Base-by-base conservation (phyloP, 345 rosid genomes). In the Angophora floribunda region DNA sequence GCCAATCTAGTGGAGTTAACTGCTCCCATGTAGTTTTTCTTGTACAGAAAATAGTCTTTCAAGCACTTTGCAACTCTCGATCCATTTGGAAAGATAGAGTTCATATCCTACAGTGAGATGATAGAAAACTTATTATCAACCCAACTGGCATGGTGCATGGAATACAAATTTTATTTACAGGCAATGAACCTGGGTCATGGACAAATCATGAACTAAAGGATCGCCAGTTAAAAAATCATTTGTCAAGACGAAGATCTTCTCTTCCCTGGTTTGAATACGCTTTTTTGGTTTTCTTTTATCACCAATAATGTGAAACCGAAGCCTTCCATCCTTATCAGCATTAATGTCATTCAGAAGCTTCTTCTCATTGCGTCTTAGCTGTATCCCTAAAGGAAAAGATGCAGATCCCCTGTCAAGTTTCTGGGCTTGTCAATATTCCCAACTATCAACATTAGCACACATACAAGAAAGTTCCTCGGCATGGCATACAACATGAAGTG, bases 201-300 rank as follows among this genome's bases (percentile, higher is more conserved):
- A 97, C 88, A 98, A 92, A 88, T 98, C 99, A 89, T 93, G 99
- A 90, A 93, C 91, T 84, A 93, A 94, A 89, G 99, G 99, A 92
- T 97, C 98, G 86, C 99, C 99, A 87, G 97, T 97, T 93, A 98
- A 90, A 93, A 97, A 97, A 90, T 98, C 99, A 92, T 98, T 98
- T 88, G 96, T 93, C 91, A 98, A 90, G 87, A 98, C 90, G 93
- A 98, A 97, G 86, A 98, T 94, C 90, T 98, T 98, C 92, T 98
- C 99, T 93, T 98, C 98, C 91, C 94, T 96, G 67, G 96, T 93
- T 91, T 98, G 99, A 90, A 97, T 95, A 45, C 98, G 99, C 91
- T 91, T 97, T 92, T 98, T 98, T 88, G 98, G 93, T 92, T 94
- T 96, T 85, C 98, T 96, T 90, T 96, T 98, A 85, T 95, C 97